These are phyloP conservation scores for Peronospora tabacina DNA, from an alignment of 352 stramenopile genomes.

Conservation along the genomic window DNA sequence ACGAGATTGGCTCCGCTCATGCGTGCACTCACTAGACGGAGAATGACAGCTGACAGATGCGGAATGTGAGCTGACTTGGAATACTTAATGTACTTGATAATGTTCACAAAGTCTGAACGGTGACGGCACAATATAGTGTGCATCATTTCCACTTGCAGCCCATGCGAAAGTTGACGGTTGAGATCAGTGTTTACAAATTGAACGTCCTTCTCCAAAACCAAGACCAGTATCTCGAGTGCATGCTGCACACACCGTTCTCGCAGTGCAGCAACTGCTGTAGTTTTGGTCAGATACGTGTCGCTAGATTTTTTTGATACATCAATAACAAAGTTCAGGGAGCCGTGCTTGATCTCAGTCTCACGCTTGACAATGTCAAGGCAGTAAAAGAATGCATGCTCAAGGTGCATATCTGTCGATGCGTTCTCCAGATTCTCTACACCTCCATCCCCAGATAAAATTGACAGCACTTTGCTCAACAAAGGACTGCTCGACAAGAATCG, in stretches of 20 bases:
- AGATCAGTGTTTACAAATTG: slow-evolving; percentile 58
- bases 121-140: slow-evolving; percentile 68
- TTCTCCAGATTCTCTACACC: slow-evolving; percentile 70
- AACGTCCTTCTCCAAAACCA: slow-evolving; percentile 63
- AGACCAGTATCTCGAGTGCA: slow-evolving; percentile 66
- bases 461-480: slow-evolving; percentile 60
- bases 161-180: slow-evolving; percentile 47
- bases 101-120: slow-evolving; percentile 64
- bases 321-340: slow-evolving; percentile 56
- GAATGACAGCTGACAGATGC: slow-evolving; percentile 56
- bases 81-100: slow-evolving; percentile 83
- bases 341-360: slow-evolving; percentile 57
- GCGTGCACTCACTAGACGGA: slow-evolving; percentile 59
- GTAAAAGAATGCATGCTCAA: slow-evolving; percentile 80
- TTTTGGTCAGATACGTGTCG: slow-evolving; percentile 47
- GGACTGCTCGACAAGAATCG: slow-evolving; percentile 59
- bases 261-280: slow-evolving; percentile 35
- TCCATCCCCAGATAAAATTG: slow-evolving; percentile 58
- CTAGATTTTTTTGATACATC: slow-evolving; percentile 41
- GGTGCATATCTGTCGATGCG: slow-evolving; percentile 57
- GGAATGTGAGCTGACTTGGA: slow-evolving; percentile 66
- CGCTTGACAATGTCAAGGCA: slow-evolving; percentile 74
- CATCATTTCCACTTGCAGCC: slow-evolving; percentile 67
- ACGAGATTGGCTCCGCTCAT: slow-evolving; percentile 56
- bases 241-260: slow-evolving; percentile 69